Base-by-base conservation (phyloP, 1,284 basidiomycete species). In the Melampsora americana region DNA sequence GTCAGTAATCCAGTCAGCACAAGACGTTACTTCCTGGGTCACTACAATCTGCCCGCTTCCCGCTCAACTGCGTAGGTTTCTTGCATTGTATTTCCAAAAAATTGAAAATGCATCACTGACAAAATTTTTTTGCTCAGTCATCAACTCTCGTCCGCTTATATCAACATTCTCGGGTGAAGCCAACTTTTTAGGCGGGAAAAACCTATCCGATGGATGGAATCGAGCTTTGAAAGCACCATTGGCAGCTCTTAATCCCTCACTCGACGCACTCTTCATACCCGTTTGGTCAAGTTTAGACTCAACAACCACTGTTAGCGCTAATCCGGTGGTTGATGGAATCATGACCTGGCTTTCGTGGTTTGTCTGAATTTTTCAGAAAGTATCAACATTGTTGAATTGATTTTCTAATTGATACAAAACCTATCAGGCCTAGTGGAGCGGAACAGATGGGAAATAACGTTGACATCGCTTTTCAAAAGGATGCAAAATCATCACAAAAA, bases 261-360 rank as follows among this genome's bases (percentile, higher is more conserved):
- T 75, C 26, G 60, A 75, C 28, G 30, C 66, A 26, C 42, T 75
- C 12, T 75, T 75, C 66, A 62, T 75, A n/a, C 72, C 72, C 35
- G 72, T 44, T 18, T 75, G 72, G 72, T 56, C 30, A 18, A 68
- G 56, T 61, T 44, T 75, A 12, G 42, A 67, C 50, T 66, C 72
- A 11, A 62, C 23, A 35, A 75, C 35, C 1, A 53, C 66, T 2
- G 66, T 75, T 42, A 67, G 65, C 9, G 4, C 14, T n/a, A 68
- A 75, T 44, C 72, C 72, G 18, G 72, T 75, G 35, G 56, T 75
- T 11, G 72, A 75, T 68, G 72, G 72, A 48, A 75, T 75, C 42
- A 75, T 75, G 72, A 75, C 65, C 46, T 75, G 72, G 72, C 65
- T 59, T 26, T 67, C 72, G 6, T 75, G 72, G 72, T 75, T 26